phyloP scores from a whole-genome alignment of 2,329 filamentous ascomycete genomes.

The Fusarium equiseti region DNA sequence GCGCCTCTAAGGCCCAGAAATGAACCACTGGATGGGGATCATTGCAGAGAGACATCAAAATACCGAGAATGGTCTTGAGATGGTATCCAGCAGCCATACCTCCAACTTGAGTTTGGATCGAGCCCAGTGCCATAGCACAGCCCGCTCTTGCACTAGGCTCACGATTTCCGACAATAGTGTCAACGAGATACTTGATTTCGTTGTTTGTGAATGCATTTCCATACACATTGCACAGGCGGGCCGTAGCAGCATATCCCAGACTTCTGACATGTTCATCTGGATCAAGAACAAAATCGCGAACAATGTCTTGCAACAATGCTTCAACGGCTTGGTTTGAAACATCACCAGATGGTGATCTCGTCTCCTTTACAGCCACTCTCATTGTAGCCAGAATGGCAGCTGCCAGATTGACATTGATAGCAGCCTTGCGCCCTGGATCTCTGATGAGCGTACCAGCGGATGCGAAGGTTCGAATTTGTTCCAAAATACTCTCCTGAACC shows the following conservation, averaged over 20 bases:
- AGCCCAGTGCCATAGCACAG: constrained; percentile 92
- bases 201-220: constrained; percentile 90
- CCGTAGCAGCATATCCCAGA: constrained; percentile 86
- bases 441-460: constrained; percentile 82
- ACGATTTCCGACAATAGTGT: constrained; percentile 92
- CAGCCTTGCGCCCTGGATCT: constrained; percentile 88
- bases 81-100: constrained; percentile 98
- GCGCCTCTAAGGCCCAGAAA: constrained; percentile 93
- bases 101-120: constrained; percentile 94
- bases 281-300: constrained; percentile 79
- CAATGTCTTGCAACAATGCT: constrained; percentile 83
- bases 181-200: constrained; percentile 91
- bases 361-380: constrained; percentile 87
- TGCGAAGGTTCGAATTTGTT: constrained; percentile 92
- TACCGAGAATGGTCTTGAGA: constrained; percentile 95
- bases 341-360: constrained; percentile 77
- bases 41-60: constrained; percentile 96
- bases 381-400: constrained; percentile 83
- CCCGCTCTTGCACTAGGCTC: constrained; percentile 94
- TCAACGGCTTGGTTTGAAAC: constrained; percentile 81
- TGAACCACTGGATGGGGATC: constrained; percentile 96
- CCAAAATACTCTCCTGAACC: constrained; percentile 94
- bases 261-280: constrained; percentile 87
- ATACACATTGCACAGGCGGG: constrained; percentile 83
- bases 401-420: constrained; percentile 90